Conservation (phyloP, 192 early-diverging fungal species). For the Coemansia nantahalensis region DNA sequence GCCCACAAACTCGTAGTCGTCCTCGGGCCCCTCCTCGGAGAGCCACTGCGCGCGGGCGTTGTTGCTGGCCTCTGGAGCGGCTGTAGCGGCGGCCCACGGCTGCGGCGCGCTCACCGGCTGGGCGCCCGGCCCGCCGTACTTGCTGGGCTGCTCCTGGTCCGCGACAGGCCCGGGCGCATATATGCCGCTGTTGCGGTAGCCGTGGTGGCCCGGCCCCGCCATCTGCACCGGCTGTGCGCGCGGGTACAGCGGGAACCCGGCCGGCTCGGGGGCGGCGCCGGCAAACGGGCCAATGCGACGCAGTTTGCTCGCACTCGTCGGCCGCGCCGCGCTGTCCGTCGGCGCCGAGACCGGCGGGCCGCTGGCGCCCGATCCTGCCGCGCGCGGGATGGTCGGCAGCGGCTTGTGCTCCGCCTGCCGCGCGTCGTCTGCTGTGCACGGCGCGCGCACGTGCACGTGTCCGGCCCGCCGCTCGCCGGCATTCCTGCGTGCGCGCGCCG, state of each 20-base stretch:
- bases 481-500: constrained; percentile 27
- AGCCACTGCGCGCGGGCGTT: constrained; percentile 21
- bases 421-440: neutral
- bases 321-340: neutral
- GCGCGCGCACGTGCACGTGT: constrained; percentile 4
- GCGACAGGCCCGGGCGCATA: neutral
- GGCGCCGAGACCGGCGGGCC: neutral
- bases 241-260: constrained; percentile 22
- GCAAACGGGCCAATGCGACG: constrained; percentile 1
- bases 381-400: constrained; percentile 17
- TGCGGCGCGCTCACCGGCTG: neutral
- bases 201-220: too few relatives aligned
- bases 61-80: neutral
- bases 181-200: neutral
- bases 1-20: constrained; percentile 30
- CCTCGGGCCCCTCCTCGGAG: constrained; percentile 37
- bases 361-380: neutral
- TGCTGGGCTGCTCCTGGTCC: constrained; percentile 1
- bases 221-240: constrained; percentile 1
- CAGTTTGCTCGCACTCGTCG: neutral
- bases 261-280: neutral
- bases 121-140: neutral
- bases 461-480: constrained; percentile 24
- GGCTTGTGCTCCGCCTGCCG: neutral
- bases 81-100: neutral